Evolutionary conservation across 2,329 filamentous ascomycete species (phyloP), one percentile per base, ranked within the genome.

Genomic region (Aspergillus awamori): DNA sequence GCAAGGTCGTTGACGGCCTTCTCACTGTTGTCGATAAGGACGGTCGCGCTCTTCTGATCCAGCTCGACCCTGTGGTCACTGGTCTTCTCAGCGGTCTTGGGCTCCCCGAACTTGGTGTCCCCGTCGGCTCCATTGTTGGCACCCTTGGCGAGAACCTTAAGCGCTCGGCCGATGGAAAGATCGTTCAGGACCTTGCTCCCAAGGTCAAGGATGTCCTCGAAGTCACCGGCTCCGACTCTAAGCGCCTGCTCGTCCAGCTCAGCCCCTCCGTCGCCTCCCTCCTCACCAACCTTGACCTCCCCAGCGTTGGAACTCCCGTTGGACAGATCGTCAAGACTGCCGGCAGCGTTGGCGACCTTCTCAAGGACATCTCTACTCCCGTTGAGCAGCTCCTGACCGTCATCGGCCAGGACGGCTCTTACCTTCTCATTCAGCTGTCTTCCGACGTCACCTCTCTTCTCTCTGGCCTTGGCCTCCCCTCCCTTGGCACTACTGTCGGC

Each of bases 221-320:
- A 39, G 67, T 75, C 62, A 69, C 68, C 53, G 73, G 73, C 48
- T 58, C 67, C 56, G 65, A 73, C 53, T 62, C 67, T 48, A 63
- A 71, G 63, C 60, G 65, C 28, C 73, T 76, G 28, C 71, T 76
- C 41, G 54, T 76, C 62, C 61, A 76, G 67, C 69, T 76, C 39
- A 69, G 65, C 64, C 73, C 73, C 55, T 64, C 67, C 48, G 67
- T 74, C 45, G 64, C 70, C 47, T 58, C 61, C 24, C 70, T 75
- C 57, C 57, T 75, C 58, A 51, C 63, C 58, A 66, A 67, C 51
- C 71, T 75, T 39, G 68, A 69, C 61, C 71, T 75, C 38, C 64
- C 69, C 55, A 57, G 60, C 53, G 64, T 74, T 49, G 67, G 67
- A 60, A 65, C 57, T 47, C 63, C 73, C 55, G 60, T 69, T 26